phyloP scores from a whole-genome alignment of 495 filamentous ascomycete species.

The Annulohypoxylon bovei region DNA sequence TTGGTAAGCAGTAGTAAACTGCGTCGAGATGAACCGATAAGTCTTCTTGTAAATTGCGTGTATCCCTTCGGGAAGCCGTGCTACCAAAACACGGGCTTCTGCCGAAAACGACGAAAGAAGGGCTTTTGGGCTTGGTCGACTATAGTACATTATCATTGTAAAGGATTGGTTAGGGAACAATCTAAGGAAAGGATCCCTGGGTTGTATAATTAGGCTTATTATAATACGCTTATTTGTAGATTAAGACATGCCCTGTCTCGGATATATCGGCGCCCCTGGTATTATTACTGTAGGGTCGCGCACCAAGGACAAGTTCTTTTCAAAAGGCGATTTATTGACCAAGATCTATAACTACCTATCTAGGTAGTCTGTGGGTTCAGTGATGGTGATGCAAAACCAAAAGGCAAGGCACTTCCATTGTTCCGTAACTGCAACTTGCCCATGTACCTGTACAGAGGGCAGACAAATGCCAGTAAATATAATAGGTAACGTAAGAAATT shows the following conservation, averaged over 20 bases:
- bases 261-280: background rate
- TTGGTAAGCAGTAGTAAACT: background rate
- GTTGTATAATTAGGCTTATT: background rate
- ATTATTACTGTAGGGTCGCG: background rate
- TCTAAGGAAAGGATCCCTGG: background rate
- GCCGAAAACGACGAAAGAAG: background rate
- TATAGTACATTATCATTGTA: background rate
- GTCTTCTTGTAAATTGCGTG: background rate
- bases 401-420: background rate
- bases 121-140: background rate
- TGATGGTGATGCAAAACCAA: too few species aligned
- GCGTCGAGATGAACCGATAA: background rate
- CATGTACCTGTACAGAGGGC: background rate
- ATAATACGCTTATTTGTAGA: background rate
- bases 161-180: background rate
- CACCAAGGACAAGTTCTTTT: background rate
- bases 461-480: background rate
- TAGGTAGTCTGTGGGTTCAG: background rate
- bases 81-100: background rate
- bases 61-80: background rate
- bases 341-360: background rate
- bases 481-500: background rate
- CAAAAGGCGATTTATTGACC: background rate
- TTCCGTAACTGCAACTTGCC: background rate
- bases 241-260: background rate